Evolutionary conservation across 2,329 filamentous ascomycete species (phyloP), one percentile per base, ranked within the genome.

Genomic region (Metarhizium album): DNA sequence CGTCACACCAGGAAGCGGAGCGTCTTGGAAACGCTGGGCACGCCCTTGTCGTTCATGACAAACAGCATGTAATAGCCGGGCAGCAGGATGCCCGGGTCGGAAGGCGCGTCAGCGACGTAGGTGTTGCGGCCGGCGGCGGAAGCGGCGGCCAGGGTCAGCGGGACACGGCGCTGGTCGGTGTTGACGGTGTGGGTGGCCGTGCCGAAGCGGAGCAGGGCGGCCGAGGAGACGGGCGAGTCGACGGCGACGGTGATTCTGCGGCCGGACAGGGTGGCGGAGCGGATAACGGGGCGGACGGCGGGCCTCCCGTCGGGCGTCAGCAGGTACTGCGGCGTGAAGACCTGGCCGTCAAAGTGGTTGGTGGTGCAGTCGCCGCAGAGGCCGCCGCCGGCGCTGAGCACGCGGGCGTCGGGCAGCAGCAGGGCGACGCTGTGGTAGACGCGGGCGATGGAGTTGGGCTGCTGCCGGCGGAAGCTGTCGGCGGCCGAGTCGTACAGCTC

Each of bases 61-160:
- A 80, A 81, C 7, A 81, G 58, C 62, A 75, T 73, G 66, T 73
- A 81, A 56, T 71, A 76, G 0, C 76, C 78, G 0, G 77, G 77
- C 2, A 79, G 53, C 5, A 72, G 57, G 22, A 80, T 63, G 3
- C 76, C 77, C 1, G 70, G 53, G 53, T 80, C 76, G 2, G 55
- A 54, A 0, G 76, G 75, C 4, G 79, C 60, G 1, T 58, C 61
- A 3, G 75, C 59, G 0, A 59, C 66, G 52, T 73, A 76, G 2
- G 52, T 61, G 3, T 58, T 64, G 0, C 62, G 62, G 31, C 55
- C 57, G 4, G 54, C 51, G n/a, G 13, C 49, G 48, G 3, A 58
- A n/a, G n/a, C n/a, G n/a, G n/a, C n/a, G n/a, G n/a, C 57, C 5
- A 64, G 53, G 3, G 59, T 64, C 22, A 79, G 60, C 14, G 73